Base-by-base conservation (phyloP, 768 basidiomycete species). In the Tylopilus sp. region DNA sequence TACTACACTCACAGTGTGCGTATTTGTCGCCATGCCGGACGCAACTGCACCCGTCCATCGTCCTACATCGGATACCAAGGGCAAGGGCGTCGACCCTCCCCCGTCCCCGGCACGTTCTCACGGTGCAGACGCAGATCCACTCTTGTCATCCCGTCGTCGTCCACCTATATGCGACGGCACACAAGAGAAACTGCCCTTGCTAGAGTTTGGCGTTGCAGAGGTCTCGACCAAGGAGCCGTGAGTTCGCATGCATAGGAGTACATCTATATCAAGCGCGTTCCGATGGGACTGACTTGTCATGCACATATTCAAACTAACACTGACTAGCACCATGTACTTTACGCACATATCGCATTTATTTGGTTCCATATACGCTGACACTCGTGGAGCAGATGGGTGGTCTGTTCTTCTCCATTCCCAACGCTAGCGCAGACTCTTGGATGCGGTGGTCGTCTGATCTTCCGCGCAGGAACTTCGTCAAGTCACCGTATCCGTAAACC, bases 11-110 rank as follows among this genome's bases (percentile, higher is more conserved):
- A 13, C 52, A 10, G 45, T 65, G 4, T 65, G 51, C 26, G 48
- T 64, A 3, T 53, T 64, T 17, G 43, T 64, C 30, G 56, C 60
- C 28, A 65, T 64, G 63, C 63, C 63, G 21, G 52, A 62, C 25
- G 26, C 36, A 15, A 48, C 52, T 3, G 31, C 56, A 2, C 54
- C 56, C 0, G 47, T 36, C 5, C 22, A 51, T 33, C 51, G 22
- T 22, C 31, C 22, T 0, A 3, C 25, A 10, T 12, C 46, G 26
- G 31, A 44, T n/a, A n/a, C 41, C 53, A 64, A 63, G 47, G 62
- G 62, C 8, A 63, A 63, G 30, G 39, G 43, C 12, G 51, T 52
- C 2, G 47, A 52, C 44, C 48, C 47, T 0, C 53, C 39, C 20
- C 45, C 52, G 11, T 42, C 51, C 15, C 61, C 51, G 38, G 28